Evolutionary conservation across 2,329 filamentous ascomycete species (phyloP).

Genomic region (Clathrospora elynae): DNA sequence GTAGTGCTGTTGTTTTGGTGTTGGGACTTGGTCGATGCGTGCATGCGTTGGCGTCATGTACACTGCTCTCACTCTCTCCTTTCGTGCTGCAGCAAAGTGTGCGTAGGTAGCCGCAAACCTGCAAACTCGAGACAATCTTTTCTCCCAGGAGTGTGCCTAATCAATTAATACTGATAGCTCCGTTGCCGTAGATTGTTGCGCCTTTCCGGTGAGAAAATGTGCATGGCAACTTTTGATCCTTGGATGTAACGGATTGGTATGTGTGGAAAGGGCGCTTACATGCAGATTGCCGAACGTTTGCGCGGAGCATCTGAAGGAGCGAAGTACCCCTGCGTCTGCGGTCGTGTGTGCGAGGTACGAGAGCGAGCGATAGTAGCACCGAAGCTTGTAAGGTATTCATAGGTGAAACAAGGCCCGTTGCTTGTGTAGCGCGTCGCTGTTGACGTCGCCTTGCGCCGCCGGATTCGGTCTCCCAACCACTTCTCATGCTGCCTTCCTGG

Average conservation of each 20-base stretch:
- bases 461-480: conserved; percentile 31
- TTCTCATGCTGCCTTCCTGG: conserved; percentile 25
- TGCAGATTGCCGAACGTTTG: conserved; percentile 18
- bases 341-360: conserved; percentile 27
- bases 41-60: conserved; percentile 37
- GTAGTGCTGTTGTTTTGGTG: conserved; percentile 11
- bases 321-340: conserved; percentile 33
- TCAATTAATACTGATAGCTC: conserved; percentile 7
- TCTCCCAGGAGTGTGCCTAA: conserved; percentile 2
- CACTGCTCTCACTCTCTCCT: no score
- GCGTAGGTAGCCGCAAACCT: conserved; percentile 24
- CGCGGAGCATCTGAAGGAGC: conserved; percentile 11
- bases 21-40: conserved; percentile 32
- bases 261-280: conserved; percentile 25
- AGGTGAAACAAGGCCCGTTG: conserved; percentile 41
- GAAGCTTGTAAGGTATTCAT: conserved; percentile 22
- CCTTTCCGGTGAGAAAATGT: not conserved
- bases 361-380: conserved; percentile 26
- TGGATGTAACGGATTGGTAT: conserved; percentile 6
- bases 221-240: conserved; percentile 2
- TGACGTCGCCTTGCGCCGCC: conserved; percentile 24
- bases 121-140: conserved; percentile 29
- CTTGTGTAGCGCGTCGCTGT: conserved; percentile 34
- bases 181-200: not conserved
- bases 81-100: conserved; percentile 29